Conservation (phyloP, 1,139 yeast genomes). For the Kazachstania sp. region DNA sequence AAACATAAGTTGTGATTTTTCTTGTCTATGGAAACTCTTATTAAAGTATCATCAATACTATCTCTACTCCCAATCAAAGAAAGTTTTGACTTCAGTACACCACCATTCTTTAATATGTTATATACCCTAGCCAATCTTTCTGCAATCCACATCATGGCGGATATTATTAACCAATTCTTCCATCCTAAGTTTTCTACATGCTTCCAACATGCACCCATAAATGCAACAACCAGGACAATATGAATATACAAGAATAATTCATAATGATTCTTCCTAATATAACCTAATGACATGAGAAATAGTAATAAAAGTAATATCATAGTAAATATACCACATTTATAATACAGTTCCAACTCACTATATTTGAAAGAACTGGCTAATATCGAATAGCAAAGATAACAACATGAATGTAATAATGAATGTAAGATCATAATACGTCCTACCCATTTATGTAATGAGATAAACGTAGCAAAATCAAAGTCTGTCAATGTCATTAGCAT, state of each 20-base stretch:
- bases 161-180: conserved; percentile 42
- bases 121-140: conserved; percentile 48
- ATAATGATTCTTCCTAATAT: conserved; percentile 48
- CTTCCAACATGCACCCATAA: conserved; percentile 50
- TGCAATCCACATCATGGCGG: conserved; percentile 54
- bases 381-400: conserved; percentile 34
- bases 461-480: conserved; percentile 52
- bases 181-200: conserved; percentile 45
- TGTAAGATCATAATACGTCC: conserved; percentile 39
- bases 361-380: conserved; percentile 7
- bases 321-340: conserved; percentile 50
- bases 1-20: conserved; percentile 27
- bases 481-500: conserved; percentile 54
- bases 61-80: conserved; percentile 33
- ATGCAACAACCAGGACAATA: conserved; percentile 47
- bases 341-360: conserved; percentile 15
- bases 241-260: conserved; percentile 58
- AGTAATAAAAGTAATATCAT: conserved; percentile 36
- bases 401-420: conserved; percentile 40
- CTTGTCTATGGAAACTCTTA: conserved; percentile 24
- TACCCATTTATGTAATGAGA: conserved; percentile 57
- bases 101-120: conserved; percentile 37
- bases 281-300: conserved; percentile 40
- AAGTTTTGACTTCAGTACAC: conserved; percentile 43
- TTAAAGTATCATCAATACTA: conserved; percentile 29